phyloP scores from a whole-genome alignment of 2,329 filamentous ascomycete genomes.

The Atkinsonella hypoxylon region DNA sequence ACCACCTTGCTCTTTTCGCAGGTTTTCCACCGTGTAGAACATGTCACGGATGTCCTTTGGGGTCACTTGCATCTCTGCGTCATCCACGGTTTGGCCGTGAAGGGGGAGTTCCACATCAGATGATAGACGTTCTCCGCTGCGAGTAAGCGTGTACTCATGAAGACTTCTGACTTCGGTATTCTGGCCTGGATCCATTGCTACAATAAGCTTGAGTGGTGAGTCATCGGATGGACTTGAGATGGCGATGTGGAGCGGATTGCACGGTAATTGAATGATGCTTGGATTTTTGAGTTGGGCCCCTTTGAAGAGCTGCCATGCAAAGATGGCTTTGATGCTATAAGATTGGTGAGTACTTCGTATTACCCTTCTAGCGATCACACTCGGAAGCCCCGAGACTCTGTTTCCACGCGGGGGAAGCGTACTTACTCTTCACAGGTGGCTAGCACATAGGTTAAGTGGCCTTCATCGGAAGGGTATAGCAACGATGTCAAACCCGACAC shows the following conservation, averaged over 20 bases:
- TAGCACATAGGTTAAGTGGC: constrained; percentile 28
- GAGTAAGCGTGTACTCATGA: constrained; percentile 18
- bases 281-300: constrained; percentile 37
- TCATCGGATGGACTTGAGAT: constrained; percentile 13
- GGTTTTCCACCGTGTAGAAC: constrained; percentile 33
- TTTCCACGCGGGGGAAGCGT: not conserved
- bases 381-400: constrained; percentile 9
- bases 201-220: constrained; percentile 21
- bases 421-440: constrained; percentile 46
- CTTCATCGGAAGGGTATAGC: constrained; percentile 17
- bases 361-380: not conserved
- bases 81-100: constrained; percentile 10
- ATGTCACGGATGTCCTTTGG: constrained; percentile 28
- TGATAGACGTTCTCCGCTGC: constrained; percentile 20
- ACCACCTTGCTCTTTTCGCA: constrained; percentile 30
- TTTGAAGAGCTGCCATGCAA: constrained; percentile 45
- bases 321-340: constrained; percentile 47
- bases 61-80: constrained; percentile 24
- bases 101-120: constrained; percentile 16
- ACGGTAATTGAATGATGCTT: constrained; percentile 39
- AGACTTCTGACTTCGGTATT: constrained; percentile 17
- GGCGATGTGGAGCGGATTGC: constrained; percentile 51
- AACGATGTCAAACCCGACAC: constrained; percentile 31
- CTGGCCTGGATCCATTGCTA: constrained; percentile 27
- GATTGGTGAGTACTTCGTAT: not conserved